Evolutionary conservation across 148 eudicot species (phyloP).

Genomic region (Silene latifolia): DNA sequence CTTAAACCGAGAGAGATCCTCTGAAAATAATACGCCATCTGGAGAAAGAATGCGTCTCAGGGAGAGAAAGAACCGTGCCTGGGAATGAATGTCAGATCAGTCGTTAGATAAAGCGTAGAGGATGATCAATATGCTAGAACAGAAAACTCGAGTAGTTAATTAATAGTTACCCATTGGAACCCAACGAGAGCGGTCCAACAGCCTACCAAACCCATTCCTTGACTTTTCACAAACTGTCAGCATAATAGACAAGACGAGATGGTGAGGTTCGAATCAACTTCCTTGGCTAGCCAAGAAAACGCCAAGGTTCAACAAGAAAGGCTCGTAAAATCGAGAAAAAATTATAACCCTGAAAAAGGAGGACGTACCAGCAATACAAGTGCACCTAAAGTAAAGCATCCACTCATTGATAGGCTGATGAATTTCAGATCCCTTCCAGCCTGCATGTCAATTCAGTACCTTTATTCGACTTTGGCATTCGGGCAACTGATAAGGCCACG

Average conservation of each 20-base stretch:
- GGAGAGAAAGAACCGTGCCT: conserved; percentile 64
- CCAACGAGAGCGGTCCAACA: conserved; percentile 75
- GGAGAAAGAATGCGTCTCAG: conserved; percentile 60
- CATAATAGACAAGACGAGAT: conserved; percentile 3
- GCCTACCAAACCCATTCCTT: conserved; percentile 55
- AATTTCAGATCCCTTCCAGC: conserved; percentile 83
- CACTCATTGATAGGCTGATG: conserved; percentile 69
- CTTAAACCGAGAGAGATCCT: conserved; percentile 41
- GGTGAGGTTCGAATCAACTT: no score
- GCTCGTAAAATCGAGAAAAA: no score
- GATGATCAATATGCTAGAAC: no score
- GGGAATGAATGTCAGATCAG: not conserved
- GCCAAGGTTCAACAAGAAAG: not conserved
- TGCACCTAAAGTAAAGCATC: conserved; percentile 58
- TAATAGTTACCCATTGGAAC: conserved; percentile 60
- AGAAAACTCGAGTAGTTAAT: not conserved
- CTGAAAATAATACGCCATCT: conserved; percentile 59
- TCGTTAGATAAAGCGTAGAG: not conserved
- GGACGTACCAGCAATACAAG: conserved; percentile 63
- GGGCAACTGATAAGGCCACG: no score
- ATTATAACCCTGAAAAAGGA: not conserved
- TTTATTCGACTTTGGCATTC: no score
- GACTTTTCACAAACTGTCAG: conserved; percentile 46
- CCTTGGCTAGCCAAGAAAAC: no score
- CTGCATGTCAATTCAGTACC: conserved; percentile 37